Conservation (phyloP, 768 basidiomycete species). For the Rhodotorula babjevae region DNA sequence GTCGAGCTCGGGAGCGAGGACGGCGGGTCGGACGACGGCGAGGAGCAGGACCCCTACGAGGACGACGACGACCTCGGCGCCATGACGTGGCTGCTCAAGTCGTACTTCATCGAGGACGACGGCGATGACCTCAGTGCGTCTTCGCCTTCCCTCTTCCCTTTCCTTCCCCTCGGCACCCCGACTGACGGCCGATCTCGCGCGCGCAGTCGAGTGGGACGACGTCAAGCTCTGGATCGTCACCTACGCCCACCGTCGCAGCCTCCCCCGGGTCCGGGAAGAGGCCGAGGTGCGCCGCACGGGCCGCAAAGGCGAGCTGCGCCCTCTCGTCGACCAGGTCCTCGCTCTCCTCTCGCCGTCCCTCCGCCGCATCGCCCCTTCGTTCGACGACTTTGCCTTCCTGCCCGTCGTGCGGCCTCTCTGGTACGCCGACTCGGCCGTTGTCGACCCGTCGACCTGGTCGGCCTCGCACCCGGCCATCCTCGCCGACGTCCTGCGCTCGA, state of each 20-base stretch:
- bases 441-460: background rate
- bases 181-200: background rate
- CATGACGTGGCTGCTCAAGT: background rate
- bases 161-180: too few species aligned
- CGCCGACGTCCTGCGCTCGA: constrained; percentile 9
- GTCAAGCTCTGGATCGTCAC: background rate
- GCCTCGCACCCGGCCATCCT: background rate
- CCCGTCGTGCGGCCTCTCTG: background rate
- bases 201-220: background rate
- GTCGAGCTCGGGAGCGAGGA: background rate
- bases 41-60: background rate
- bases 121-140: background rate
- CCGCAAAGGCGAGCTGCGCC: background rate
- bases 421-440: background rate
- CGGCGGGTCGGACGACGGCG: background rate
- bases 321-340: background rate
- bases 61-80: background rate
- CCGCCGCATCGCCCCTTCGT: background rate
- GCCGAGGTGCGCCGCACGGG: background rate
- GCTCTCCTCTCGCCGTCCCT: too few species aligned
- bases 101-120: background rate
- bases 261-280: background rate
- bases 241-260: background rate
- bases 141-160: too few species aligned
- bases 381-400: background rate